phyloP scores from a whole-genome alignment of 2,329 filamentous ascomycete species.

The Tolypocladium inflatum region DNA sequence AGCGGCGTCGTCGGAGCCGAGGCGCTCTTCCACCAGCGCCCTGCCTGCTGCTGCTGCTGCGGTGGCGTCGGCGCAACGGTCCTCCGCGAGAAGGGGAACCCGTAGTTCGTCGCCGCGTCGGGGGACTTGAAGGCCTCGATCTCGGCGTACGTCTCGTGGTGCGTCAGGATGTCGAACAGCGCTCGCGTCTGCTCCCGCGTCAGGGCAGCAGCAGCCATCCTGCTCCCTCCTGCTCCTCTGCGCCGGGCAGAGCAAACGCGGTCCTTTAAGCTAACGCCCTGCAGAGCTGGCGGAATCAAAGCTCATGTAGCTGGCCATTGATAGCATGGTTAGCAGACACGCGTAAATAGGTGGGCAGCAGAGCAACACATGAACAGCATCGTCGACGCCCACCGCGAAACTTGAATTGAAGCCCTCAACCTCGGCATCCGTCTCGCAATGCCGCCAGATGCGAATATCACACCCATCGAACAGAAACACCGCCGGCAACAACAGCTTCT shows the following conservation, averaged over 20 bases:
- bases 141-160: conserved; percentile 54
- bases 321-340: background rate
- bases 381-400: background rate
- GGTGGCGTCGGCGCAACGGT: background rate
- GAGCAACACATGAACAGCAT: background rate
- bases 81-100: conserved; percentile 50
- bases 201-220: conserved; percentile 6
- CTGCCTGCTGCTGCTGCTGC: background rate
- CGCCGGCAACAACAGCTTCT: background rate
- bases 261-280: background rate
- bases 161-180: conserved; percentile 50
- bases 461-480: background rate
- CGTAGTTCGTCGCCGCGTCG: conserved; percentile 55
- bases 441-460: background rate
- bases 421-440: background rate
- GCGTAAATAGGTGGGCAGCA: background rate
- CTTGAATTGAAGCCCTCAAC: background rate
- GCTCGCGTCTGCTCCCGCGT: conserved; percentile 36
- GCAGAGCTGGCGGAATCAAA: background rate
- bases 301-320: background rate
- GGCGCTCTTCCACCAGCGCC: background rate
- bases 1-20: conserved; percentile 10
- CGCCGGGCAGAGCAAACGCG: background rate
- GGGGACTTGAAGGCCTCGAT: conserved; percentile 63
- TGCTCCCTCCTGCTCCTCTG: background rate